Evolutionary conservation across 257 asterid genomes (phyloP), one percentile per base, ranked within the genome.

Genomic region (Thymus quinquecostatus): DNA sequence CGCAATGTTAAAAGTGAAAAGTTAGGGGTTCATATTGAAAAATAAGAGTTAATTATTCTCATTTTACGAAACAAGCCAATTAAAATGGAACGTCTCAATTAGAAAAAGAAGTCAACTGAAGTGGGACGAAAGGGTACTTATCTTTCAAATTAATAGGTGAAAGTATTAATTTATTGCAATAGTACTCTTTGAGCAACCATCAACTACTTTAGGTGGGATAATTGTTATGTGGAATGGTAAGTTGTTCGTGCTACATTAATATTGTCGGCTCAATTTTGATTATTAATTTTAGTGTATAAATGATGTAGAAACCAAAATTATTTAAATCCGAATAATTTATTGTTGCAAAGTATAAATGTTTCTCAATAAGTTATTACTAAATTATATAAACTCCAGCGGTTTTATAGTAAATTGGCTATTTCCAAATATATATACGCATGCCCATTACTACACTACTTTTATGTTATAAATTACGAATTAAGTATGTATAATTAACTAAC

Each of bases 171-270:
- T 76, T 68, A 73, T 58, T 61, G 59, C 75, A 68, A 34, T 8
- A 34, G 55, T 68, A 63, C 75, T 60, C 28, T 54, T 60, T 60
- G n/a, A 68, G 58, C 74, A 69, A 69, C 53, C 60, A 10, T 71
- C 72, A 69, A 78, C 68, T 49, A 64, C 76, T 73, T 63, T 78
- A 69, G 75, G 76, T 78, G 44, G 64, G 68, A 62, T 74, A 62
- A 64, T 73, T 45, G 60, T 36, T 40, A 60, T 4, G 64, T 62
- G 28, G 59, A 66, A 55, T 11, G 53, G 47, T 53, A 41, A 66
- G 78, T 55, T 28, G 78, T 54, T 73, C 60, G 64, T 73, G 69
- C 60, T 29, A 33, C 66, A 55, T 78, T 72, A 78, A 61, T 78
- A 63, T 10, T 57, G 76, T 76, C 80, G 68, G 76, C 55, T 64